phyloP scores from a whole-genome alignment of 179 eudicot species.

The Actinidia arguta region DNA sequence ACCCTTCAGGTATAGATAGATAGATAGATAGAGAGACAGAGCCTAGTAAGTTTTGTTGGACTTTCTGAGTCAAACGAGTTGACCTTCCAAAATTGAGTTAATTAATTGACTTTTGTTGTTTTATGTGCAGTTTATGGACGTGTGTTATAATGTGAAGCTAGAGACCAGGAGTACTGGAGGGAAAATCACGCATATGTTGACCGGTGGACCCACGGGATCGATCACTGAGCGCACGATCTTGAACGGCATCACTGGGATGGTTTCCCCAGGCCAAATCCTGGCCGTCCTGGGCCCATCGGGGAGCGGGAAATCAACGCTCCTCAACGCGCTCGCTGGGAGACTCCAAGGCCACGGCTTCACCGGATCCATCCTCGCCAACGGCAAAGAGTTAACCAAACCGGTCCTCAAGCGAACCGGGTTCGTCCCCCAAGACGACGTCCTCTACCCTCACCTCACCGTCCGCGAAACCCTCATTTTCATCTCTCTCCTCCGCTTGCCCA shows the following conservation, averaged over 20 bases:
- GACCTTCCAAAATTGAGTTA: slow-evolving; percentile 7
- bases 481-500: slow-evolving; percentile 72
- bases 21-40: not conserved
- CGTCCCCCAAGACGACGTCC: slow-evolving; percentile 86
- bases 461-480: slow-evolving; percentile 84
- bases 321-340: slow-evolving; percentile 75
- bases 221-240: slow-evolving; percentile 55
- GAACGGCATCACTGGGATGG: slow-evolving; percentile 73
- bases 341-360: slow-evolving; percentile 52
- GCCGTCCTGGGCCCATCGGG: slow-evolving; percentile 95
- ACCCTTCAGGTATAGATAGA: slow-evolving; percentile 44
- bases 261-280: slow-evolving; percentile 72
- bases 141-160: slow-evolving; percentile 60
- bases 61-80: not conserved
- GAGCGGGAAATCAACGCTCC: slow-evolving; percentile 87
- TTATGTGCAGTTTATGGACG: slow-evolving; percentile 66
- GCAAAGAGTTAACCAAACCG: slow-evolving; percentile 44
- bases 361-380: slow-evolving; percentile 69
- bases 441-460: slow-evolving; percentile 89
- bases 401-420: slow-evolving; percentile 69
- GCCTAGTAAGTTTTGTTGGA: not conserved
- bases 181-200: slow-evolving; percentile 35
- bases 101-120: not conserved
- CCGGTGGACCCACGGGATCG: slow-evolving; percentile 22
- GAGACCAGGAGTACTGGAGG: slow-evolving; percentile 29